Evolutionary conservation across 164 flowering plant genomes (phyloP).

Genomic region (Protea cynaroides): DNA sequence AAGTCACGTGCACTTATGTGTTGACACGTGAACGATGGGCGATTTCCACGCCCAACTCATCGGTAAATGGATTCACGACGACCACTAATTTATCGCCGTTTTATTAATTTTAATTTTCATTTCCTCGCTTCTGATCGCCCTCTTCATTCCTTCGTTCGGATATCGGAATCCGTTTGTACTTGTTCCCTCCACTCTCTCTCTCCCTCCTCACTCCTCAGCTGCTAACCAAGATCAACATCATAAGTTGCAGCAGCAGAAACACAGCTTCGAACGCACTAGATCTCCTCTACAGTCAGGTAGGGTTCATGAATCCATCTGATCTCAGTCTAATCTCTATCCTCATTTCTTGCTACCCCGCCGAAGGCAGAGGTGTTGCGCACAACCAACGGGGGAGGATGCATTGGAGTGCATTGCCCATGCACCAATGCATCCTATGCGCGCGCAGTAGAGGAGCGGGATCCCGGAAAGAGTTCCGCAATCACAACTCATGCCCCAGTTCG

Average conservation of each 20-base stretch:
- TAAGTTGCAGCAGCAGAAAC: neutral
- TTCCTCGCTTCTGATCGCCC: conserved; percentile 30
- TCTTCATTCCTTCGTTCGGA: neutral
- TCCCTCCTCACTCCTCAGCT: neutral
- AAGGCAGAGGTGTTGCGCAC: too few relatives aligned
- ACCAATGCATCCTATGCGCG: too few relatives aligned
- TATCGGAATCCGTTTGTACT: too few relatives aligned
- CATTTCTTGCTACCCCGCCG: neutral
- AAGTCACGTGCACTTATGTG: neutral
- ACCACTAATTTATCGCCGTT: conserved; percentile 33
- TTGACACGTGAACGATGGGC: conserved; percentile 25
- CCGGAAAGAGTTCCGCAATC: neutral
- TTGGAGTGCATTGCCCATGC: too few relatives aligned
- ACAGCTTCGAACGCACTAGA: conserved; percentile 6
- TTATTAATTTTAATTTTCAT: conserved; percentile 25
- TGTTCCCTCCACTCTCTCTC: neutral
- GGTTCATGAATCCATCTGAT: conserved; percentile 2
- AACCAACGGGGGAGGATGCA: too few relatives aligned
- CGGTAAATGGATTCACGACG: conserved; percentile 17
- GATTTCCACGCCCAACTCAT: conserved; percentile 22
- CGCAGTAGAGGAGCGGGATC: too few relatives aligned
- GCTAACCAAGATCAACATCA: neutral
- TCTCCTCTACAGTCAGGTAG: conserved; percentile 8
- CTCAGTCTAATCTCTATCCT: neutral
- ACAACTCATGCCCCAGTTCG: neutral